These are phyloP conservation scores for Pinus taeda DNA, from an alignment of 75 land plant genomes.

Conservation along the genomic window DNA sequence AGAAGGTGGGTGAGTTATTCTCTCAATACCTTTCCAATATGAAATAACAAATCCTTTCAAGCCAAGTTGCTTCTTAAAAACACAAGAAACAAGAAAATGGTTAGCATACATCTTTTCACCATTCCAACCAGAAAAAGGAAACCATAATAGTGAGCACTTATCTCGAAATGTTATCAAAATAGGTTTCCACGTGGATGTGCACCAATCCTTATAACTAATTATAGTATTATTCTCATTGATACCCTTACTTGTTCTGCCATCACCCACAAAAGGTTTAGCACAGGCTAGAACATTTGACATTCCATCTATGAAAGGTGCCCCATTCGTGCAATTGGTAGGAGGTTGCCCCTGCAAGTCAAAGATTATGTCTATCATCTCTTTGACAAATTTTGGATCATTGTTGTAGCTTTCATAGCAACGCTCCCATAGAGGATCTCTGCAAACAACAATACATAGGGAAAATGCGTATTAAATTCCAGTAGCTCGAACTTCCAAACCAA, in stretches of 20 bases:
- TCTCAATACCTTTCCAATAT: slow-evolving; percentile 42
- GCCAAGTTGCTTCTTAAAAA: slow-evolving; percentile 41
- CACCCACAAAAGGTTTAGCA: slow-evolving; percentile 77
- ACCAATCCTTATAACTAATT: slow-evolving; percentile 37
- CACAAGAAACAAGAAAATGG: slow-evolving; percentile 33
- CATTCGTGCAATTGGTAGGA: slow-evolving; percentile 20
- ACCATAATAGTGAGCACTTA: slow-evolving; percentile 73
- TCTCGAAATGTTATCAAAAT: slow-evolving; percentile 41
- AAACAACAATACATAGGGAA: slow-evolving; percentile 74
- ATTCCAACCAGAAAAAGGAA: slow-evolving; percentile 70
- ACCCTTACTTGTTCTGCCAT: slow-evolving; percentile 70
- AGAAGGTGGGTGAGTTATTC: slow-evolving; percentile 42
- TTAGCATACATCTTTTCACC: slow-evolving; percentile 77
- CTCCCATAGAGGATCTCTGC: slow-evolving; percentile 87
- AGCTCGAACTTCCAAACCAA: slow-evolving; percentile 59
- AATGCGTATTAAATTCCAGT: slow-evolving; percentile 62
- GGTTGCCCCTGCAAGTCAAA: slow-evolving; percentile 64
- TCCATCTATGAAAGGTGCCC: slow-evolving; percentile 54
- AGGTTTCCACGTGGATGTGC: slow-evolving; percentile 66
- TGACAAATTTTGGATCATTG: slow-evolving; percentile 49
- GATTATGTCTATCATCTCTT: slow-evolving; percentile 56
- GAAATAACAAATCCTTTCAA: slow-evolving; percentile 73
- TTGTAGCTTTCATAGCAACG: slow-evolving; percentile 89
- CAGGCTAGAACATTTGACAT: slow-evolving; percentile 62
- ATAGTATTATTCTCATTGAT: slow-evolving; percentile 71